A percentile compares a stretch with the other conserved stretches of the same genome.
These are phyloP conservation scores for Eleusine coracana DNA, from an alignment of 176 grass and related monocot genomes.

Conservation along the genomic window DNA sequence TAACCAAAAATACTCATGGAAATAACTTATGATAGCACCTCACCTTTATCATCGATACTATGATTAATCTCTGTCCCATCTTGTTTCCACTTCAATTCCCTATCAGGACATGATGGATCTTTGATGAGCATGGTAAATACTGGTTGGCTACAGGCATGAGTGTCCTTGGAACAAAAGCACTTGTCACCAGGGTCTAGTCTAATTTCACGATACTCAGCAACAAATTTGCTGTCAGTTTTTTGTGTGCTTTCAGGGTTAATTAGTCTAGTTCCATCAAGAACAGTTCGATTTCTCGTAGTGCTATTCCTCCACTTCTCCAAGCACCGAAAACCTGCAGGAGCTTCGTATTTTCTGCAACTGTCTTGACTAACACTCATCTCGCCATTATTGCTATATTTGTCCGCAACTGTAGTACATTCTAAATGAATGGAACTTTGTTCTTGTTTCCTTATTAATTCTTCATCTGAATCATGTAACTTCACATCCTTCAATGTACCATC, in stretches of 20 bases:
- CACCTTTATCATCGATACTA: slow-evolving; percentile 37
- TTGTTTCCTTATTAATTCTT: slow-evolving; percentile 39
- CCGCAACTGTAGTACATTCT: slow-evolving; percentile 3
- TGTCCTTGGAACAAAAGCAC: neutral
- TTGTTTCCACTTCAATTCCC: neutral
- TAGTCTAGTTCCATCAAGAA: slow-evolving; percentile 33
- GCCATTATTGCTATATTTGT: neutral
- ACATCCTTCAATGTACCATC: neutral
- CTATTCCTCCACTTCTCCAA: slow-evolving; percentile 44
- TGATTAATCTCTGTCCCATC: neutral
- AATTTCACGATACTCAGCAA: slow-evolving; percentile 12
- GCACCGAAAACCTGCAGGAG: slow-evolving; percentile 37
- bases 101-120: neutral
- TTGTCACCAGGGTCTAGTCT: slow-evolving; percentile 11
- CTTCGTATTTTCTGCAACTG: slow-evolving; percentile 20
- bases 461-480: slow-evolving; percentile 30
- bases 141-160: slow-evolving; percentile 18
- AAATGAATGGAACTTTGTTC: slow-evolving; percentile 19
- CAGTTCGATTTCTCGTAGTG: neutral
- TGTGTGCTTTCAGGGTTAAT: slow-evolving; percentile 18
- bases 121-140: slow-evolving; percentile 2
- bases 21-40: neutral
- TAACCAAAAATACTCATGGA: neutral
- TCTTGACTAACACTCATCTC: slow-evolving; percentile 5
- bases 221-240: neutral